phyloP scores from a whole-genome alignment of 306 rosid species.

The Quercus engelmannii region DNA sequence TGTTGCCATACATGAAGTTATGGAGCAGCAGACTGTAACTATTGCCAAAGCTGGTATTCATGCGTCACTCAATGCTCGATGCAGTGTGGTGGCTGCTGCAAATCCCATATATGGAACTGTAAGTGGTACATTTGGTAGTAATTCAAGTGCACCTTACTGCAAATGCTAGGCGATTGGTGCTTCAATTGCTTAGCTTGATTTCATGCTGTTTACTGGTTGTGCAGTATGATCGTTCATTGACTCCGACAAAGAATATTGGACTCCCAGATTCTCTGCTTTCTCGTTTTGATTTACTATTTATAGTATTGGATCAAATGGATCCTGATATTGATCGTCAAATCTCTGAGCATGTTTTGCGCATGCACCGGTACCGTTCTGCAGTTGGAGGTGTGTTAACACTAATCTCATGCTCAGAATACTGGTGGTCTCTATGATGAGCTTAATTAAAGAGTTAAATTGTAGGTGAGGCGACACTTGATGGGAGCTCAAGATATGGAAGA shows the following conservation, averaged over 20 bases:
- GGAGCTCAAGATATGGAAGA: constrained; percentile 70
- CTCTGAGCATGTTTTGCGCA: constrained; percentile 93
- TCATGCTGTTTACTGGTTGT: constrained; percentile 12
- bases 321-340: constrained; percentile 92
- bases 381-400: constrained; percentile 61
- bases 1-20: constrained; percentile 97
- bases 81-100: constrained; percentile 99
- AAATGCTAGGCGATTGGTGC: constrained; percentile 5
- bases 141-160: not conserved
- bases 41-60: constrained; percentile 99
- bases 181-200: not conserved
- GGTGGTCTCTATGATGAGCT: constrained; percentile 6
- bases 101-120: constrained; percentile 99
- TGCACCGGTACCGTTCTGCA: constrained; percentile 88
- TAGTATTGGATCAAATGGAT: constrained; percentile 99
- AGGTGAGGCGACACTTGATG: constrained; percentile 72
- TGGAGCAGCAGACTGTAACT: constrained; percentile 99
- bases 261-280: constrained; percentile 98
- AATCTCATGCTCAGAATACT: constrained; percentile 17
- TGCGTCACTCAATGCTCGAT: constrained; percentile 94
- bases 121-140: constrained; percentile 34
- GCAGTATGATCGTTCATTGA: constrained; percentile 96
- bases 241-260: constrained; percentile 98
- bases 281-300: constrained; percentile 92
- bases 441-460: constrained; percentile 20